Evolutionary conservation across 345 rosid species (phyloP).

Genomic region (Xanthoceras sorbifolium): DNA sequence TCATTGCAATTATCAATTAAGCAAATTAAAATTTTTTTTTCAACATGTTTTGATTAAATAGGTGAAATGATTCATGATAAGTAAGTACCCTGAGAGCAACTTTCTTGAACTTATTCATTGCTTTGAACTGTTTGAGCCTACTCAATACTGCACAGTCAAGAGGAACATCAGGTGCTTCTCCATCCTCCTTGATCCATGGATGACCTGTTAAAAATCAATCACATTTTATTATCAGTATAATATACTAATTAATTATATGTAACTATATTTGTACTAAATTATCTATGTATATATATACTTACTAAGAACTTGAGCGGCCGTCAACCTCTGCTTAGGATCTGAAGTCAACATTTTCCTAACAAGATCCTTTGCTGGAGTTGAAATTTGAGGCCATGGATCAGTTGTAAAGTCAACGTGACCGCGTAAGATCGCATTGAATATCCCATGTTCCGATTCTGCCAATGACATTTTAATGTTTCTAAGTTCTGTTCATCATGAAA

Average conservation of each 20-base stretch:
- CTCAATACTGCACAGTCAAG: conserved; percentile 61
- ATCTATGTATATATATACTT: conserved; percentile 19
- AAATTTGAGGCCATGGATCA: conserved; percentile 96
- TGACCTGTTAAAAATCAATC: conserved; percentile 34
- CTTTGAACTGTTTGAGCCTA: conserved; percentile 69
- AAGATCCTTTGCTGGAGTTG: conserved; percentile 86
- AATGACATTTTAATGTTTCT: not conserved
- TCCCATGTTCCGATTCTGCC: conserved; percentile 92
- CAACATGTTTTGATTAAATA: not conserved
- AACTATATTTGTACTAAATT: too few species aligned
- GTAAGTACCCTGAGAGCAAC: conserved; percentile 66
- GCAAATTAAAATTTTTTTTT: too few species aligned
- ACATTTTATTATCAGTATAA: not conserved
- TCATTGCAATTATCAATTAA: too few species aligned
- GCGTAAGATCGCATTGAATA: conserved; percentile 83
- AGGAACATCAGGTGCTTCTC: conserved; percentile 74
- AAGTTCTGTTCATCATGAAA: not conserved
- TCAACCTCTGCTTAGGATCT: conserved; percentile 85
- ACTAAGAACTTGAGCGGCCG: conserved; percentile 92
- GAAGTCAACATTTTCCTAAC: conserved; percentile 87
- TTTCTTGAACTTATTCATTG: conserved; percentile 71
- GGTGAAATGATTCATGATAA: not conserved
- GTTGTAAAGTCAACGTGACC: conserved; percentile 80
- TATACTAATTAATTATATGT: not conserved
- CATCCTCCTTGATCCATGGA: conserved; percentile 75